Percentiles rank a stretch among this genome's conserved stretches.
These are phyloP conservation scores for Acrocalymma vagum DNA, from an alignment of 2,329 filamentous ascomycete species.

Conservation along the genomic window DNA sequence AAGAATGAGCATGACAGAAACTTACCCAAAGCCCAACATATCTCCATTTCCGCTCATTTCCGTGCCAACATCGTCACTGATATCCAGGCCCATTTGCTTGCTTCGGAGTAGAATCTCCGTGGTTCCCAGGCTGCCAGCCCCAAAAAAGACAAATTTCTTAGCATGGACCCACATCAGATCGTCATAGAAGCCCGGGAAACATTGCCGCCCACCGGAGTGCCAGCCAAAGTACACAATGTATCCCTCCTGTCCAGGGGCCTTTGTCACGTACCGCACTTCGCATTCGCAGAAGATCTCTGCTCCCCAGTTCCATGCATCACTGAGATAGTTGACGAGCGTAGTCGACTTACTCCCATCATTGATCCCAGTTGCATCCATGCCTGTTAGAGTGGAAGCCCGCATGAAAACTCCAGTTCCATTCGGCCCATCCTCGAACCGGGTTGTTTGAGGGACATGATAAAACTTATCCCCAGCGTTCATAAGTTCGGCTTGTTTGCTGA, in stretches of 20 bases:
- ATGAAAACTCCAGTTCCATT: slow-evolving; percentile 72
- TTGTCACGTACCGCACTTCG: slow-evolving; percentile 70
- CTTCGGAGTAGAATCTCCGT: slow-evolving; percentile 62
- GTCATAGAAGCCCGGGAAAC: too few species aligned
- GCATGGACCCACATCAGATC: slow-evolving; percentile 75
- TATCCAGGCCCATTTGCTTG: slow-evolving; percentile 59
- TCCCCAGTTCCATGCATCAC: slow-evolving; percentile 77
- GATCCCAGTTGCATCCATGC: slow-evolving; percentile 70
- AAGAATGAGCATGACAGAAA: too few species aligned
- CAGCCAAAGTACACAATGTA: slow-evolving; percentile 72
- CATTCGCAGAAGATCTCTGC: slow-evolving; percentile 75
- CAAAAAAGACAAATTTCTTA: slow-evolving; percentile 71
- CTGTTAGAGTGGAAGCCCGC: slow-evolving; percentile 66
- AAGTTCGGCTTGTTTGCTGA: slow-evolving; percentile 64
- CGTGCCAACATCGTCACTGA: slow-evolving; percentile 61
- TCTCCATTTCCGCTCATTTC: slow-evolving; percentile 71
- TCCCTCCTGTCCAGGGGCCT: slow-evolving; percentile 58
- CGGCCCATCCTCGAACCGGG: slow-evolving; percentile 66
- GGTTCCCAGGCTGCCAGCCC: slow-evolving; percentile 70
- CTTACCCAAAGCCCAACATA: slow-evolving; percentile 70
- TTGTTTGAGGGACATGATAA: slow-evolving; percentile 67
- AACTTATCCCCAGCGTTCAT: slow-evolving; percentile 64
- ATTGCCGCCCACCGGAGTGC: too few species aligned
- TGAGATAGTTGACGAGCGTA: slow-evolving; percentile 71
- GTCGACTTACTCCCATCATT: slow-evolving; percentile 76